Evolutionary conservation across 2,329 filamentous ascomycete species (phyloP), one percentile per base, ranked within the genome.

Genomic region (Aspergillus fumigatus): DNA sequence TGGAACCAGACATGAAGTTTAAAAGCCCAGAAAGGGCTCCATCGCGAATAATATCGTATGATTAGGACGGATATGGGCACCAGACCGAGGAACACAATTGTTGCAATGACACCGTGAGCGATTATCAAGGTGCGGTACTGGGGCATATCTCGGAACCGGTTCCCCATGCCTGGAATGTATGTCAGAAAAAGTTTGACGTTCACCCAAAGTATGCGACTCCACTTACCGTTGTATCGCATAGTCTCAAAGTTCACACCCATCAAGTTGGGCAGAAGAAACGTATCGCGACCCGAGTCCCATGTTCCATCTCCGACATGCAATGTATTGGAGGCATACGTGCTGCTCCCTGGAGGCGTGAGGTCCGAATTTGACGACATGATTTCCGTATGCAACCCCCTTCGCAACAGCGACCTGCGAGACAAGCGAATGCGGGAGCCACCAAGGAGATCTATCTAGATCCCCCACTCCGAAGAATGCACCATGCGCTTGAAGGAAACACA

Each of bases 241-340:
- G 84, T 87, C 50, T 80, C 84, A 69, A 87, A 85, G 66, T 88
- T 87, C 40, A 86, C 66, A 19, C 85, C 85, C 71, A 84, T 80
- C 54, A 88, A 69, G 64, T 87, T 87, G 48, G 85, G 85, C 54
- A 88, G 71, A 62, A 88, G 76, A 66, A 88, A 88, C 10, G 80
- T 84, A 65, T 88, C 84, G 60, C 83, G 78, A 60, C 77, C 73
- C 32, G 78, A 79, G 62, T 87, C 83, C 85, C 85, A 88, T 61
- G 85, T 88, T 43, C 85, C 85, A 73, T 88, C 85, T 51, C 85
- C 85, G 51, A 88, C 84, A 67, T 82, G 79, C 73, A 88, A 77
- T 45, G 82, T 84, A 70, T 81, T 77, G 48, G 84, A 86, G 45
- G 79, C 73, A 71, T 88, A 88, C 35, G 79, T 81, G 68, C 82